Evolutionary conservation across 116 monocot genomes (phyloP).

Genomic region (Phalaenopsis hybrid): DNA sequence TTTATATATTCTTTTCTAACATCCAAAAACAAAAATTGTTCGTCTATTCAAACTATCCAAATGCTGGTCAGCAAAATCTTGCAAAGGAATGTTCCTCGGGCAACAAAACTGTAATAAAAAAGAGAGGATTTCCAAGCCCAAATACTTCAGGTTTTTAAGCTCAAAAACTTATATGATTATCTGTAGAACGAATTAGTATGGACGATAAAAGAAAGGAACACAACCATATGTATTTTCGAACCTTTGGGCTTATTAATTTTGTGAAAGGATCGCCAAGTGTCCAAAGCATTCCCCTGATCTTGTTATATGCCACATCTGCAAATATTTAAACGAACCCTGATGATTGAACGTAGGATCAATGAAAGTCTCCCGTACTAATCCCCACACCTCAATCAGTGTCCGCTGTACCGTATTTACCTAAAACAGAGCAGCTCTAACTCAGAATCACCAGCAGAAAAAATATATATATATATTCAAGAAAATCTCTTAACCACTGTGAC

Average conservation of each 20-base stretch:
- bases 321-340: conserved; percentile 47
- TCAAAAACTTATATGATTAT: too few relatives aligned
- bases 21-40: too few relatives aligned
- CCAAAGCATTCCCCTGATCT: conserved; percentile 85
- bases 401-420: conserved; percentile 87
- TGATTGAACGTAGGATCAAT: conserved; percentile 95
- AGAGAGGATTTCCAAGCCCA: too few relatives aligned
- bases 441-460: conserved; percentile 3
- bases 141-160: too few relatives aligned
- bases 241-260: conserved; percentile 83
- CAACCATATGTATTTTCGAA: conserved; percentile 3
- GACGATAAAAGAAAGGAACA: neutral
- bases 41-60: too few relatives aligned
- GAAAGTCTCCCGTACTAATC: conserved; percentile 85
- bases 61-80: too few relatives aligned
- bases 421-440: neutral
- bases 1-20: too few relatives aligned
- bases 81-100: too few relatives aligned
- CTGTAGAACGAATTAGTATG: neutral
- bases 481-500: neutral
- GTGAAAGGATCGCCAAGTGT: conserved; percentile 93
- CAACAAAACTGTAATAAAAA: too few relatives aligned
- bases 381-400: conserved; percentile 91
- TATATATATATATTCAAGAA: neutral
- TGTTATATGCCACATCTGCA: conserved; percentile 87